Evolutionary conservation across 2,329 filamentous ascomycete species (phyloP).

Genomic region (Pseudomassariella vexata): DNA sequence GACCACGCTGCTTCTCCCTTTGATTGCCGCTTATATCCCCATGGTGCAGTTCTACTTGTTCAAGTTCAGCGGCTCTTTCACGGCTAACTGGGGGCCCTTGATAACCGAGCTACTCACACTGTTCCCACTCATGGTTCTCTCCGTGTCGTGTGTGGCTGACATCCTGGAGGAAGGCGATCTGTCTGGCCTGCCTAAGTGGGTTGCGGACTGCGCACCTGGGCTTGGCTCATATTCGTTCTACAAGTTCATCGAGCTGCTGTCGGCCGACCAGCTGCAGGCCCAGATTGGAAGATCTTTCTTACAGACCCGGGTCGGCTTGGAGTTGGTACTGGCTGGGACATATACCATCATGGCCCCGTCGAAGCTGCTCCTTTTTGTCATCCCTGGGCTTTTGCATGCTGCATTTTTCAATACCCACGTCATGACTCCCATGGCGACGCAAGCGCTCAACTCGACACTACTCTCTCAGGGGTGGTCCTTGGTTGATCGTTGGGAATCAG

Average conservation of each 20-base stretch:
- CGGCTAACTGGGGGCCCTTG: constrained; percentile 66
- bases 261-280: constrained; percentile 33
- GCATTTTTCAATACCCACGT: constrained; percentile 70
- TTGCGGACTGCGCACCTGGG: constrained; percentile 60
- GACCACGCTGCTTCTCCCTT: constrained; percentile 53
- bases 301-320: constrained; percentile 66
- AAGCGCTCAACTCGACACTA: constrained; percentile 61
- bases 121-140: constrained; percentile 61
- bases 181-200: constrained; percentile 45
- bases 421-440: constrained; percentile 53
- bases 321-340: constrained; percentile 58
- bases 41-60: constrained; percentile 67
- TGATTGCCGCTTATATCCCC: constrained; percentile 72
- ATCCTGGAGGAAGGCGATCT: constrained; percentile 58
- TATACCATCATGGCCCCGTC: constrained; percentile 67
- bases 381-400: constrained; percentile 71
- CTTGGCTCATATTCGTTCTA: constrained; percentile 63
- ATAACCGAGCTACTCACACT: constrained; percentile 70
- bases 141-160: constrained; percentile 57
- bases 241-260: constrained; percentile 39
- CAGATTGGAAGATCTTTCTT: constrained; percentile 57
- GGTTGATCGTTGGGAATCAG: constrained; percentile 75
- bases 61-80: constrained; percentile 58
- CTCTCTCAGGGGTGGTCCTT: constrained; percentile 63
- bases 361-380: constrained; percentile 56